Evolutionary conservation across 371 early-diverging fungal genomes (phyloP), one percentile per base, ranked within the genome.

Genomic region (Fennellomyces sp.): DNA sequence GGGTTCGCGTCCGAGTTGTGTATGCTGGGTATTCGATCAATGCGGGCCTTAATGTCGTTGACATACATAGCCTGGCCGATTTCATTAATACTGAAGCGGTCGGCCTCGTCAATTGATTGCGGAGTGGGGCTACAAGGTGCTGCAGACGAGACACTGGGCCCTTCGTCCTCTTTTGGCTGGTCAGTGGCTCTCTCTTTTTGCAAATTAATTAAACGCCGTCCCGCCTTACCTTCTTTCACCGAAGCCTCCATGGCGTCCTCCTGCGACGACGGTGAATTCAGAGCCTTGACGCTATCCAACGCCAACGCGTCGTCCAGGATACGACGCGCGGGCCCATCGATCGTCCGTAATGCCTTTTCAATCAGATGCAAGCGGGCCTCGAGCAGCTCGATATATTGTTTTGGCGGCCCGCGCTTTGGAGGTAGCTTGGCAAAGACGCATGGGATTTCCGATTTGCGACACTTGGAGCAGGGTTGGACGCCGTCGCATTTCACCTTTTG

Each of bases 401-500:
- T 77, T 15, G 81, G 81, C 23, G 72, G 78, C 19, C 76, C 76
- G 41, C 76, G 64, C 49, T 75, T 77, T 5, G 76, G 73, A 35
- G 75, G 75, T 23, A 71, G 61, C 55, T 77, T 73, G 1, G 73
- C 74, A 67, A 78, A 81, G 10, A 73, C 72, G 57, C 81, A 81
- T 8, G 61, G 63, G 12, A 59, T 60, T 26, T 76, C 73, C 23
- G 74, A 64, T 50, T 71, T 75, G 28, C 63, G 56, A 60, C 81
- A 81, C 25, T 74, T 68, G 36, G 63, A 60, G 58, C 81, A 81
- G 27, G 81, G 81, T 35, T 81, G 76, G 4, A 72, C 75, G 25
- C 81, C 81, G 58, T 81, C 78, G 49, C 81, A 81, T 61, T 81
- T 81, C 11, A 81, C 78, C 81, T 81, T n/a, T n/a, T n/a, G n/a